phyloP scores from a whole-genome alignment of 2,329 filamentous ascomycete species.

The Fusarium oligoseptatum region DNA sequence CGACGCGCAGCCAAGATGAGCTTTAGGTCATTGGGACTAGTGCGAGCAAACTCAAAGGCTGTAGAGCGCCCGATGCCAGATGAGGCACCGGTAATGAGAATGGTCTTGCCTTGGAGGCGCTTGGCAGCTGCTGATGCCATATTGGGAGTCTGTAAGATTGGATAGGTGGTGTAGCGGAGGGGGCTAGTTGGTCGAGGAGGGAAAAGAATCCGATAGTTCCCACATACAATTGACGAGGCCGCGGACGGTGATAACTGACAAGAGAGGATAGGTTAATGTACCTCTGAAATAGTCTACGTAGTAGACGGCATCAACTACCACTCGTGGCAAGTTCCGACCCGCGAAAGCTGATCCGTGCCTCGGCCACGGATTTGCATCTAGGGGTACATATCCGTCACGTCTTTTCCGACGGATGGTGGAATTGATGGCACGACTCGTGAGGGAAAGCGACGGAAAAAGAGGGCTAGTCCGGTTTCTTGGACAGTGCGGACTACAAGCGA shows the following conservation, averaged over 20 bases:
- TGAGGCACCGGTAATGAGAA: conserved; percentile 91
- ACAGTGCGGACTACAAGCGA: neutral
- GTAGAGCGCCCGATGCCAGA: conserved; percentile 88
- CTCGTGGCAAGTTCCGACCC: neutral
- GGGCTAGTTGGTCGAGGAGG: neutral
- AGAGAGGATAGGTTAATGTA: neutral
- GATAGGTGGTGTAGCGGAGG: neutral
- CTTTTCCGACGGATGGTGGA: conserved; percentile 26
- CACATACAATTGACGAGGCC: neutral
- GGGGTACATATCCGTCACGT: neutral
- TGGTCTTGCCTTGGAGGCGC: conserved; percentile 92
- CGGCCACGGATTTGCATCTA: neutral
- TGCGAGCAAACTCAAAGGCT: conserved; percentile 91
- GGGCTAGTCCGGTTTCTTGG: neutral
- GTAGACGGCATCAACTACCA: neutral
- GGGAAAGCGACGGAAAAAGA: neutral
- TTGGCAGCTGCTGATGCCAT: conserved; percentile 75
- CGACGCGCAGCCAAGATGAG: conserved; percentile 89
- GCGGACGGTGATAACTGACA: neutral
- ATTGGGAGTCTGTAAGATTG: conserved; percentile 37
- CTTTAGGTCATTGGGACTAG: conserved; percentile 81
- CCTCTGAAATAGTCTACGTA: neutral
- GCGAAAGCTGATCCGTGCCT: neutral
- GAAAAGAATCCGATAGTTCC: neutral
- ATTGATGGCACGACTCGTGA: neutral